These are phyloP conservation scores for Yamadazyma endophytica DNA, from an alignment of 805 yeast genomes.

Conservation along the genomic window DNA sequence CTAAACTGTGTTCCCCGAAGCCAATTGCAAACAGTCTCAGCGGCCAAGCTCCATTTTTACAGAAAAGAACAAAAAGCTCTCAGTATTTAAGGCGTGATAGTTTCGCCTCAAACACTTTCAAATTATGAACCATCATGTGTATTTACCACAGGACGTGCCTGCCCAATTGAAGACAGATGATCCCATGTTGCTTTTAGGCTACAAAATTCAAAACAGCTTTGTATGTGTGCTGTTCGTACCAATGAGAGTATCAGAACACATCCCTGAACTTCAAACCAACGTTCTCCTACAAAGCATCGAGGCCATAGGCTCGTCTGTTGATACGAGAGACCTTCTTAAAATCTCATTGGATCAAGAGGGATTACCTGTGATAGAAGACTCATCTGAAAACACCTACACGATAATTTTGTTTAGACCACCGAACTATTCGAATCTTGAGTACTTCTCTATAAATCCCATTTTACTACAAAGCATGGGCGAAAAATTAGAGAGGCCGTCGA, in stretches of 20 bases:
- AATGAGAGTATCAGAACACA: too few species aligned
- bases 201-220: conserved; percentile 3
- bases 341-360: neutral
- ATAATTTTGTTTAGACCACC: conserved; percentile 66
- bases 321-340: conserved; percentile 1
- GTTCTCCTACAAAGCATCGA: neutral
- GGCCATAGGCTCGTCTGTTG: conserved; percentile 1
- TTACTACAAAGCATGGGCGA: conserved; percentile 48
- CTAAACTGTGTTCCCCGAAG: too few species aligned
- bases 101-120: conserved; percentile 14
- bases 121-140: conserved; percentile 25
- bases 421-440: conserved; percentile 63
- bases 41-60: too few species aligned
- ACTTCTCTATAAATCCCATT: conserved; percentile 72
- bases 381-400: conserved; percentile 2
- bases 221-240: conserved; percentile 5
- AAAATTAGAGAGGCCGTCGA: neutral
- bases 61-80: too few species aligned
- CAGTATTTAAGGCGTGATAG: conserved; percentile 41
- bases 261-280: too few species aligned
- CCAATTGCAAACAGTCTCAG: too few species aligned
- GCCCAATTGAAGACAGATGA: conserved; percentile 2
- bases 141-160: conserved; percentile 30
- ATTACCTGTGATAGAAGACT: neutral
- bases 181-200: conserved; percentile 7